Evolutionary conservation across 2,329 filamentous ascomycete genomes (phyloP), one percentile per base, ranked within the genome.

Genomic region (Biscogniauxia mediterranea): DNA sequence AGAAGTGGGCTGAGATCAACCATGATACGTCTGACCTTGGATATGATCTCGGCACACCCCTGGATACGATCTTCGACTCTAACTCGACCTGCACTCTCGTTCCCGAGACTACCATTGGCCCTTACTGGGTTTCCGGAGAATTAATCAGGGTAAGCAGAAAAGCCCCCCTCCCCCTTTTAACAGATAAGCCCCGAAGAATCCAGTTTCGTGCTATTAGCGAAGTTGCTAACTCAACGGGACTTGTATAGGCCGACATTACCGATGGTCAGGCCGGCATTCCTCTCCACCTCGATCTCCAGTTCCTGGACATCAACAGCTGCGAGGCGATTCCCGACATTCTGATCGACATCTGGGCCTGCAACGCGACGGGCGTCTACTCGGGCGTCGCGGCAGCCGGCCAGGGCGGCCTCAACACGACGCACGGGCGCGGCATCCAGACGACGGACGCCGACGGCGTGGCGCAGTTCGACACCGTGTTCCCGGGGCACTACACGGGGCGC

Each of bases 241-340:
- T 17, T 6, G 1, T 32, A 52, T 69, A 76, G 65, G 58, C 57
- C 50, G 74, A 79, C 61, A 68, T 78, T 58, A 73, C 71, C 25
- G 77, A 79, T n/a, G 72, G 68, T 53, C 68, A 78, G 62, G 51
- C 61, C 0, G 77, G 77, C 56, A 70, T 80, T 1, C 71, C 73
- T 2, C 55, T 79, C 15, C 75, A 76, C 62, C 70, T 79, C n/a
- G 77, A 79, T 57, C 58, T 78, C 23, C 76, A 79, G 62, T 71
- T 77, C 60, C 69, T 78, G 21, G 75, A 79, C 64, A 68, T 73
- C 42, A 71, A 70, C 55, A 76, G 66, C 61, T 78, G 75, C 66
- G 62, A 66, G 51, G 66, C 75, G 2, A 67, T 78, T 19, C 66
- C 71, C 1, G 65, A 70, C n/a, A 68, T 77, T 54, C 71, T 73